These are phyloP conservation scores for Penicillium verrucosum DNA, from an alignment of 2,329 filamentous ascomycete genomes.

Conservation along the genomic window DNA sequence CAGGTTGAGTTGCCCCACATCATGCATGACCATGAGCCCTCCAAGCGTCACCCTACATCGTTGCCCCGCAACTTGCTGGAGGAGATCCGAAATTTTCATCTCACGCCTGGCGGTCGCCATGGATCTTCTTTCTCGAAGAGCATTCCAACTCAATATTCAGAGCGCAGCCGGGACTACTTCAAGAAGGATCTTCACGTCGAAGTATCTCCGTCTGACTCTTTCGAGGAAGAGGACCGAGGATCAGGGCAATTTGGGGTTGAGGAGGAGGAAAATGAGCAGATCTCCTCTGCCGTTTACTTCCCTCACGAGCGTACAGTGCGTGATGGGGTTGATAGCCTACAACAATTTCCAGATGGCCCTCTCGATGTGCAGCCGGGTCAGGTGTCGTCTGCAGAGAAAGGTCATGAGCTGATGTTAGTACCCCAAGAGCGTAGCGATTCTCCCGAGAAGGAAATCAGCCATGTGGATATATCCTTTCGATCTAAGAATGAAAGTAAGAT, in stretches of 20 bases:
- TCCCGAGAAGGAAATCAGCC: conserved; percentile 39
- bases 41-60: conserved; percentile 28
- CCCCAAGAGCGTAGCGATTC: conserved; percentile 27
- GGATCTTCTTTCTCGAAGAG: conserved; percentile 46
- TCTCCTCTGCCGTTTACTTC: conserved; percentile 63
- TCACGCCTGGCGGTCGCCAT: conserved; percentile 47
- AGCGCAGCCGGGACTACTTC: conserved; percentile 32
- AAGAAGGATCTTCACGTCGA: conserved; percentile 19
- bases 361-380: conserved; percentile 25
- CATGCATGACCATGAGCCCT: conserved; percentile 21
- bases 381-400: conserved; percentile 25
- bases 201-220: conserved; percentile 22
- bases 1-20: conserved; percentile 9
- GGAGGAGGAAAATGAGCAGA: conserved; percentile 62
- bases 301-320: conserved; percentile 54
- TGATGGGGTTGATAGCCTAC: conserved; percentile 28
- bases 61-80: conserved; percentile 53
- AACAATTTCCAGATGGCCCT: conserved; percentile 20
- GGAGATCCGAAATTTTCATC: conserved; percentile 55
- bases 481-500: conserved; percentile 60
- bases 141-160: conserved; percentile 38
- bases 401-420: conserved; percentile 27
- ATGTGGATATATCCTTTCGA: conserved; percentile 62
- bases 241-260: conserved; percentile 48
- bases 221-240: conserved; percentile 22